phyloP scores from a whole-genome alignment of 257 asterid species.

The Salvia rosmarinus region DNA sequence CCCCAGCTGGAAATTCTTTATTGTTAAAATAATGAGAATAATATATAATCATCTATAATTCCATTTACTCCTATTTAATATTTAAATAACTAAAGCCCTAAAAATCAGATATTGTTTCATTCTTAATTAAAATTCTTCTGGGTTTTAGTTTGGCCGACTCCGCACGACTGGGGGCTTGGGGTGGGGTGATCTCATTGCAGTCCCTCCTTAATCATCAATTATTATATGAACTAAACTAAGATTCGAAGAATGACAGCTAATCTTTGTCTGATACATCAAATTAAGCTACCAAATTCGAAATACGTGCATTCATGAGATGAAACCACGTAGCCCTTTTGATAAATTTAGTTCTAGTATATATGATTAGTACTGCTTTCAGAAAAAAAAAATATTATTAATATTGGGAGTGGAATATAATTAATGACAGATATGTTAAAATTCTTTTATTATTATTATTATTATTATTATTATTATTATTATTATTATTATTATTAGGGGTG shows the following conservation, averaged over 20 bases:
- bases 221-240: neutral
- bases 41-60: conserved; percentile 14
- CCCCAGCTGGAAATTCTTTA: neutral
- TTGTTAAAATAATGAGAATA: conserved; percentile 14
- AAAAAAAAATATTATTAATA: no score
- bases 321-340: neutral
- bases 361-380: no score
- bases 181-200: no score
- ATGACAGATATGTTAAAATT: no score
- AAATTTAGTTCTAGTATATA: no score
- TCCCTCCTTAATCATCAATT: neutral
- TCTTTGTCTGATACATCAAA: conserved; percentile 31
- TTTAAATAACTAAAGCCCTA: conserved; percentile 3
- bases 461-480: no score
- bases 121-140: neutral
- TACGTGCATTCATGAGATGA: conserved; percentile 7
- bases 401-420: no score
- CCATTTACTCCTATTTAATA: neutral
- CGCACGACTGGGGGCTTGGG: conserved; percentile 31
- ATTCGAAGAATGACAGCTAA: conserved; percentile 43
- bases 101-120: conserved; percentile 30
- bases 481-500: no score
- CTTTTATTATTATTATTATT: no score
- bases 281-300: neutral
- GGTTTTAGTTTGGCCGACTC: conserved; percentile 33